phyloP scores from a whole-genome alignment of 2,329 filamentous ascomycete species.

The Pseudogymnoascus sp. region DNA sequence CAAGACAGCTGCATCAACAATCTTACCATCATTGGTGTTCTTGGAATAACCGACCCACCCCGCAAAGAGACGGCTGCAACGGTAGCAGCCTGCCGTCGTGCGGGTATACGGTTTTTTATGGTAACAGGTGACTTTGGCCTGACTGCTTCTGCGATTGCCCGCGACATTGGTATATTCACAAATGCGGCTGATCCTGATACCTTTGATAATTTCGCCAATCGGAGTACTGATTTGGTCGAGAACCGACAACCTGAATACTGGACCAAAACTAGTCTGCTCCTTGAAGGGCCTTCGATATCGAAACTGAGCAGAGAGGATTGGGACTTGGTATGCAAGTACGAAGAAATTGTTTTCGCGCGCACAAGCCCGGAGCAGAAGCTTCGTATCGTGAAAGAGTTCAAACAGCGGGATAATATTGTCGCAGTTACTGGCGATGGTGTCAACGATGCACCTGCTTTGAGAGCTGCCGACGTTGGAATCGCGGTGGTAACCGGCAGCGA shows the following conservation, averaged over 20 bases:
- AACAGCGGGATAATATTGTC: constrained; percentile 32
- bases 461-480: constrained; percentile 52
- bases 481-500: constrained; percentile 51
- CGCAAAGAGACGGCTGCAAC: constrained; percentile 50
- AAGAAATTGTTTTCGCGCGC: constrained; percentile 43
- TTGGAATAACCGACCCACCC: constrained; percentile 47
- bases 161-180: constrained; percentile 63
- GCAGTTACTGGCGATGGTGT: constrained; percentile 43
- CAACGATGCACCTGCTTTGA: constrained; percentile 47
- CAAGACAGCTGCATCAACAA: constrained; percentile 32
- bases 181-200: constrained; percentile 30
- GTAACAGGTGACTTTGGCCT: constrained; percentile 70
- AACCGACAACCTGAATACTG: not conserved
- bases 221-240: not conserved
- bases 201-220: constrained; percentile 27
- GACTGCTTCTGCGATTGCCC: constrained; percentile 64
- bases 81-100: constrained; percentile 52
- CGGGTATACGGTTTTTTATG: constrained; percentile 69
- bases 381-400: constrained; percentile 35
- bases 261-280: constrained; percentile 15
- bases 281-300: constrained; percentile 20
- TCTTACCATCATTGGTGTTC: constrained; percentile 44
- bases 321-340: constrained; percentile 41
- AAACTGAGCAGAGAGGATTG: constrained; percentile 32
- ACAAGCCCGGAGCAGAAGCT: constrained; percentile 38